Conservation (phyloP, 345 rosid genomes). For the Noccaea bulbosa region DNA sequence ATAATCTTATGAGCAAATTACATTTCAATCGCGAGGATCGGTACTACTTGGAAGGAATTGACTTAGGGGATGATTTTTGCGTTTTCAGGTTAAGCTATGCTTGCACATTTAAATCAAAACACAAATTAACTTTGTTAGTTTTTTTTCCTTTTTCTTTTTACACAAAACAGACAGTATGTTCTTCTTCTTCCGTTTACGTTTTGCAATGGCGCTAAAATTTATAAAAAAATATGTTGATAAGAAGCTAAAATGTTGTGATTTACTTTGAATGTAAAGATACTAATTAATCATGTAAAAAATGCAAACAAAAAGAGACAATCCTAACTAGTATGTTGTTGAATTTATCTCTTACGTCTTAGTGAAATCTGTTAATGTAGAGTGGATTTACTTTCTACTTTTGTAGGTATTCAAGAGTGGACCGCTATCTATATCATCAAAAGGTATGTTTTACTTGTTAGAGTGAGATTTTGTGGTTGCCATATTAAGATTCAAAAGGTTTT, state of each 20-base stretch:
- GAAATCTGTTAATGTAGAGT: neutral
- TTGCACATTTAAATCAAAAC: no score
- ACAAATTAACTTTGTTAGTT: no score
- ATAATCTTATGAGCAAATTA: conserved; percentile 2
- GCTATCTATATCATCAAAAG: conserved; percentile 81
- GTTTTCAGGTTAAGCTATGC: no score
- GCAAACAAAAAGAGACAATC: neutral
- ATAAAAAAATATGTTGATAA: neutral
- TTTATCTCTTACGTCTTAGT: conserved; percentile 14
- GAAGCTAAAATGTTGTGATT: conserved; percentile 7
- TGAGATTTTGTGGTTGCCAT: neutral
- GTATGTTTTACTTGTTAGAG: conserved; percentile 44
- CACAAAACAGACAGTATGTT: neutral
- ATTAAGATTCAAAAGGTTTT: neutral
- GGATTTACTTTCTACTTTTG: conserved; percentile 26
- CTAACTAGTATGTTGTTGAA: conserved; percentile 10
- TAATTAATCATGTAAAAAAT: conserved; percentile 1
- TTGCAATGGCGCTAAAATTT: neutral
- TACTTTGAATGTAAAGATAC: neutral
- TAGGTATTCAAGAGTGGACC: conserved; percentile 93
- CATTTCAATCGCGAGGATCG: conserved; percentile 4
- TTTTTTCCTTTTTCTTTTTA: neutral
- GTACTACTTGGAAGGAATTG: neutral
- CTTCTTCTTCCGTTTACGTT: neutral
- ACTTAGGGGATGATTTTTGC: no score